Evolutionary conservation across 108 stramenopile genomes (phyloP).

Genomic region (Cyclotella baltica): DNA sequence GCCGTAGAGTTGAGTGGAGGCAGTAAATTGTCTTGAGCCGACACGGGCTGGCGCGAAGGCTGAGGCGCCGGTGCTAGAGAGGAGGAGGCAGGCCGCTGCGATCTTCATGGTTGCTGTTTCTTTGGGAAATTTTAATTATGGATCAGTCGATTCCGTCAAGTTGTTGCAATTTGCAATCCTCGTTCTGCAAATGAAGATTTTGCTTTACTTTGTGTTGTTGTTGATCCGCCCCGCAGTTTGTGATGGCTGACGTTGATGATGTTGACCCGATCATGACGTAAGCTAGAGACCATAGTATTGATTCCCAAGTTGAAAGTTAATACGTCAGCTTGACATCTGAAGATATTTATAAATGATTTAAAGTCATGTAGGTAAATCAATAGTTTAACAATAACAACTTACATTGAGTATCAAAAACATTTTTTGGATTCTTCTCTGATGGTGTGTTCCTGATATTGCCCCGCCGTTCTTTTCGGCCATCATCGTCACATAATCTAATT

Average conservation of each 20-base stretch:
- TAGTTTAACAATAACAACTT: background rate
- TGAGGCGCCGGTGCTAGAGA: background rate
- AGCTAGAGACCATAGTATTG: no score
- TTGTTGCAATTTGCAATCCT: background rate
- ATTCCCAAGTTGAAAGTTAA: no score
- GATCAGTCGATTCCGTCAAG: background rate
- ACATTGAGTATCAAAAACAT: background rate
- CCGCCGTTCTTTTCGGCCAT: background rate
- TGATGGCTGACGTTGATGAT: background rate
- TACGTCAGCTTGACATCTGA: background rate
- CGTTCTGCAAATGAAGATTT: no score
- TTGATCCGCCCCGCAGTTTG: background rate
- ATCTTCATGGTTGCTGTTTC: constrained; percentile 1
- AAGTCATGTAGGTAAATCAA: background rate
- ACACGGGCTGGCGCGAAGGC: background rate
- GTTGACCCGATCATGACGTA: background rate
- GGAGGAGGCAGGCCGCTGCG: background rate
- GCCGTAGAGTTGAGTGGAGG: constrained; percentile 2
- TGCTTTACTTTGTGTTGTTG: no score
- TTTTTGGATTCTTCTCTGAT: background rate
- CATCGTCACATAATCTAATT: background rate
- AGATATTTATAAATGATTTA: background rate
- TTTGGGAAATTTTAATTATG: background rate
- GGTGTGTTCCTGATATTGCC: background rate
- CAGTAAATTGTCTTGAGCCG: background rate